Base-by-base conservation (phyloP, 208 protist species). In the Wallacemonas sp. region DNA sequence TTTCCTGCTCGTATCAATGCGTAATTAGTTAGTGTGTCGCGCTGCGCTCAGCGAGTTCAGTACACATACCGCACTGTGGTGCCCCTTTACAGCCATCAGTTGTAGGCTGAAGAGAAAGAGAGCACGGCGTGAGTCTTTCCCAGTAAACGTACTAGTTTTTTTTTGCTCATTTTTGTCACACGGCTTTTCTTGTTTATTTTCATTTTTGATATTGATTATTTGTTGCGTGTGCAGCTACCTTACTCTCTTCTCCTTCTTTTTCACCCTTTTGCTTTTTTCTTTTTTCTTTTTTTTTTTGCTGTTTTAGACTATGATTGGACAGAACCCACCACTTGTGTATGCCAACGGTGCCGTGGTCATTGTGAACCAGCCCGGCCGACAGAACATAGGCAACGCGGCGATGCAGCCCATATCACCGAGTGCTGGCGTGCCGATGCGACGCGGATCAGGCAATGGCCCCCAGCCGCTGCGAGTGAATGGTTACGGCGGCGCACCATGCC, bases 171-270 rank as follows among this genome's bases (percentile, higher is more conserved):
- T 21, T 58, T n/a, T n/a, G n/a, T n/a, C n/a, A n/a, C n/a, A n/a
- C n/a, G n/a, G n/a, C n/a, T n/a, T n/a, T n/a, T n/a, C n/a, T n/a
- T n/a, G n/a, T n/a, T n/a, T 61, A 59, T 41, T 44, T 70, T 59
- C 31, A 1, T 61, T 21, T 38, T 55, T 47, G 8, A 22, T 30
- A 14, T 42, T 14, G 14, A 41, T 6, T 17, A 6, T 6, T 41
- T 6, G 36, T 41, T 6, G 14, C 36, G 6, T 41, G 36, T 41
- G 11, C 31, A 41, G 36, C 9, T 17, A 41, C 1, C 11, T 19
- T 34, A 28, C 51, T 8, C 55, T 58, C 26, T 59, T 6, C 6
- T 30, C 62, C 67, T 30, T 39, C 47, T 39, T 66, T 38, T 51
- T 33, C 2, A n/a, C 15, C 0, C 44, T 64, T 45, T 62, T 34